Percentiles rank a stretch among this genome's conserved stretches.
Conservation (phyloP, 306 rosid genomes). For the Amphicarpaea edgeworthii region DNA sequence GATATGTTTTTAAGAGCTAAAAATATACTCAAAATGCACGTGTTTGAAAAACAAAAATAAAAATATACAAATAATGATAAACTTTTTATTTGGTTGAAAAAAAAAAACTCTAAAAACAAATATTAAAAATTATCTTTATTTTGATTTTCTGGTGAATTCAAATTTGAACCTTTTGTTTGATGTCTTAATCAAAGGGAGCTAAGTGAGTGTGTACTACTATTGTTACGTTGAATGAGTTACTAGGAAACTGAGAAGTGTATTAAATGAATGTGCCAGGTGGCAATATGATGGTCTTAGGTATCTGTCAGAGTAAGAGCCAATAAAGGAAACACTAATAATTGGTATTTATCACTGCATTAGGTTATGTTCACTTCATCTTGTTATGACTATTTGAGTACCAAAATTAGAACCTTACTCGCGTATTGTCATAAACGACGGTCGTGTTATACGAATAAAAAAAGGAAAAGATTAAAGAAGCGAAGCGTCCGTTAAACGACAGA, state of each 20-base stretch:
- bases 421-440: neutral
- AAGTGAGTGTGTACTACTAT: neutral
- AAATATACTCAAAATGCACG: too few species aligned
- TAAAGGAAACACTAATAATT: slow-evolving; percentile 29
- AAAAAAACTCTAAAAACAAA: neutral
- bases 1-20: too few species aligned
- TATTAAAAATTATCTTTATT: neutral
- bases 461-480: neutral
- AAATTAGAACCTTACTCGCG: neutral
- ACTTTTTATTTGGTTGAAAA: neutral
- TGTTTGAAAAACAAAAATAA: neutral
- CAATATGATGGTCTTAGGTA: slow-evolving; percentile 38
- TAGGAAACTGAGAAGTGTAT: neutral
- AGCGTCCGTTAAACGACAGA: slow-evolving; percentile 45
- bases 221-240: neutral
- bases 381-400: neutral
- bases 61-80: too few species aligned
- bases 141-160: neutral
- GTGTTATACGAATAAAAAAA: neutral
- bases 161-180: neutral
- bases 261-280: slow-evolving; percentile 35
- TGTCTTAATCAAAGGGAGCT: neutral
- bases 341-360: slow-evolving; percentile 16
- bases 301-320: slow-evolving; percentile 35
- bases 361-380: neutral